Evolutionary conservation across 805 yeast genomes (phyloP), one percentile per base, ranked within the genome.

Genomic region (Yarrowia sp.): DNA sequence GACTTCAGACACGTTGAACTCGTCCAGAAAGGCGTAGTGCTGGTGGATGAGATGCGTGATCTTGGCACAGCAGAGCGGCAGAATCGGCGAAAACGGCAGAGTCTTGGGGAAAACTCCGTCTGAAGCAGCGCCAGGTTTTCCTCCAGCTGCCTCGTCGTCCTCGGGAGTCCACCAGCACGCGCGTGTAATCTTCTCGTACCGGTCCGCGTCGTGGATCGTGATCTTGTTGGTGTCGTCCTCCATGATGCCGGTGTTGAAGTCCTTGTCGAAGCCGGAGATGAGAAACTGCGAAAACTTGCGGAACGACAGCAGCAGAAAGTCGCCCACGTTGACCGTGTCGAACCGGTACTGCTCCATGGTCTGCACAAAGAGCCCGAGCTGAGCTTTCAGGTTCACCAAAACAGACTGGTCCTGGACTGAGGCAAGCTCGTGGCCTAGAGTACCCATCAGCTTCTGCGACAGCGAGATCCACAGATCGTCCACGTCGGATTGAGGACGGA

Each of bases 221-320:
- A 91, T 81, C 12, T 97, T 96, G 90, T 89, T 90, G 66, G 90
- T 89, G 71, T 90, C 94, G 70, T 93, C 97, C 22, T 86, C 85
- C 64, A 83, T 81, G 35, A 91, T 81, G 6, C 86, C 75, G 9
- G 79, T 78, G 31, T 78, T 74, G 74, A 91, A 93, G 53, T 85
- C 86, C 12, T 71, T 71, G 22, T 81, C 77, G 72, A 90, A 90
- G 14, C 80, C 79, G 63, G 74, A 76, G 13, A 83, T 79, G 22
- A 84, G 74, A 10, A 80, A 75, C 2, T 79, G 78, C n/a, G 89
- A 83, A 68, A 80, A 88, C 65, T 81, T 80, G 51, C 81, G 77
- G 69, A 90, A 85, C 7, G 86, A 72, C 1, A 78, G 69, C 29
- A 87, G 74, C 67, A 91, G 72, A 16, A 89, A 75, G 13, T 84